phyloP scores from a whole-genome alignment of 2,329 filamentous ascomycete genomes.

The Sporothrix pallida region DNA sequence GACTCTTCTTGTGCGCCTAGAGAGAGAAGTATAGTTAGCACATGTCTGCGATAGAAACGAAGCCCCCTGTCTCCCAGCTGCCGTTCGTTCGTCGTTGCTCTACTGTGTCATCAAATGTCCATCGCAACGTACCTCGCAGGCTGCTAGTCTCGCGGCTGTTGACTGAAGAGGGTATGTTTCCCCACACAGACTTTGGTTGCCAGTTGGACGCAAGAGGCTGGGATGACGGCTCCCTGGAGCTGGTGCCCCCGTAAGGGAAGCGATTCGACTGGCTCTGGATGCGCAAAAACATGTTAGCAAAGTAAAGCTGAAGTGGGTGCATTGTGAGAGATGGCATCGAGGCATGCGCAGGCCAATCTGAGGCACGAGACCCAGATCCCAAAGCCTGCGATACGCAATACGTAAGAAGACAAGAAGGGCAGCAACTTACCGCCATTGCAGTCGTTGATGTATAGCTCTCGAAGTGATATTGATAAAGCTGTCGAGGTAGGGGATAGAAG shows the following conservation, averaged over 20 bases:
- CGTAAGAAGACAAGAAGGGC: too few species aligned
- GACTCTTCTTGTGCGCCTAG: constrained; percentile 43
- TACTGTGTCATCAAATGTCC: too few species aligned
- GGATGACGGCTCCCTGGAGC: constrained; percentile 44
- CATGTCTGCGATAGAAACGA: background rate
- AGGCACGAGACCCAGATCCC: constrained; percentile 2
- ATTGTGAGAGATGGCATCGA: background rate
- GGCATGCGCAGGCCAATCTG: background rate
- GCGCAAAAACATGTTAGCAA: background rate
- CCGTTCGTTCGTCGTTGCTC: background rate
- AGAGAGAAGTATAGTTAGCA: background rate
- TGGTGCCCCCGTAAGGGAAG: constrained; percentile 32
- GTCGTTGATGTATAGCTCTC: background rate
- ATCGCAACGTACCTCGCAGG: constrained; percentile 54
- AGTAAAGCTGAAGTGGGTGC: background rate
- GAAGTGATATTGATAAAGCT: background rate
- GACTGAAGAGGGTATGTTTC: constrained; percentile 45
- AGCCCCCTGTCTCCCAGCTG: background rate
- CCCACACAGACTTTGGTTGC: constrained; percentile 58
- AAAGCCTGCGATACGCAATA: background rate
- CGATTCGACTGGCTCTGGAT: constrained; percentile 28
- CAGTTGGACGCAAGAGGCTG: constrained; percentile 51
- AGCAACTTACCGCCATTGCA: constrained; percentile 24
- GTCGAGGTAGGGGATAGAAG: background rate
- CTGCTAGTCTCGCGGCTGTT: constrained; percentile 53